Evolutionary conservation across 2,329 filamentous ascomycete species (phyloP).

Genomic region (Cyclaneusma minus): DNA sequence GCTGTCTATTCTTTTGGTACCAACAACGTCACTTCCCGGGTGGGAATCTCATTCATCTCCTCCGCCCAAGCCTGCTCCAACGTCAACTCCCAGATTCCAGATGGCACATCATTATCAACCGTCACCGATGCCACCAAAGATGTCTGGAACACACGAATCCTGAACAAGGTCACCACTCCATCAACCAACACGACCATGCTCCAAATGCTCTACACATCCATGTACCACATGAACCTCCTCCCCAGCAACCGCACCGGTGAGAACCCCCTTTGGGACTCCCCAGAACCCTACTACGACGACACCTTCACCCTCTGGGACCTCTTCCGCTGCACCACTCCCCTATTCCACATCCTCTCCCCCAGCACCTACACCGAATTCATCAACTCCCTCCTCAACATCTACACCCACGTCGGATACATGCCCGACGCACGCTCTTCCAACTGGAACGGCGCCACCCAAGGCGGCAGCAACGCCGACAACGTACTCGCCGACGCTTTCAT

Average conservation of each 20-base stretch:
- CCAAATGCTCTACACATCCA: constrained; percentile 46
- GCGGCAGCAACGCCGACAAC: constrained; percentile 56
- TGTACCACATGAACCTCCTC: constrained; percentile 56
- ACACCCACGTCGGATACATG: constrained; percentile 46
- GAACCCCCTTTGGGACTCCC: constrained; percentile 48
- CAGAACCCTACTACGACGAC: constrained; percentile 57
- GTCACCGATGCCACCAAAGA: constrained; percentile 31
- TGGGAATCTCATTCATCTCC: constrained; percentile 57
- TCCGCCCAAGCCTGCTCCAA: constrained; percentile 40
- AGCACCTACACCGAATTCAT: constrained; percentile 47
- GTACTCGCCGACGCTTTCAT: constrained; percentile 58
- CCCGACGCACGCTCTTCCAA: constrained; percentile 53
- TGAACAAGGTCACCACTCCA: constrained; percentile 47
- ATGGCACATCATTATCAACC: constrained; percentile 23
- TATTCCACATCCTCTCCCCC: constrained; percentile 52
- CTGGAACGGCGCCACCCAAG: constrained; percentile 54
- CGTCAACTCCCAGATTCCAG: constrained; percentile 38
- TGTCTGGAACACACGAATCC: constrained; percentile 44
- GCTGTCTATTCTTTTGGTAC: constrained; percentile 38
- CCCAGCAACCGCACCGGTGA: constrained; percentile 58
- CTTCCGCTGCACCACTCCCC: constrained; percentile 46
- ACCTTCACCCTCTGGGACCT: constrained; percentile 54
- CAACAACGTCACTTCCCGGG: constrained; percentile 33
- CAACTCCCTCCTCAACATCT: constrained; percentile 53
- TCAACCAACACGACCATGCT: constrained; percentile 39